Conservation (phyloP, 2,329 filamentous ascomycete genomes). For the Nemania sp. region DNA sequence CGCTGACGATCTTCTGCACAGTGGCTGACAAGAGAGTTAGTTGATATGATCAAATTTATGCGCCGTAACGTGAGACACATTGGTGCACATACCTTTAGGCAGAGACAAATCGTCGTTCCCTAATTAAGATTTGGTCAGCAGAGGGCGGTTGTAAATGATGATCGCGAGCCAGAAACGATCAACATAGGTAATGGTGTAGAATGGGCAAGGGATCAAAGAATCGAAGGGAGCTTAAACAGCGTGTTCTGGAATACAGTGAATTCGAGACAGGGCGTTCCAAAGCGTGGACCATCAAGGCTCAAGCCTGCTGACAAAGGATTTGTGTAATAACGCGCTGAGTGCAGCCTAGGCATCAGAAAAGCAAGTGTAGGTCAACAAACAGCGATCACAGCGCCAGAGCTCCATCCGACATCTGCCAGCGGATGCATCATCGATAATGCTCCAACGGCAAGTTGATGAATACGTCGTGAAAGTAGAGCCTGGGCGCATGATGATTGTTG, state of each 20-base stretch:
- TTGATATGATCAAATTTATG: background rate
- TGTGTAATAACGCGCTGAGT: background rate
- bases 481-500: background rate
- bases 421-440: too few relatives aligned
- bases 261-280: slow-evolving; percentile 12
- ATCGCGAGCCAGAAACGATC: background rate
- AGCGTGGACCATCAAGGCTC: background rate
- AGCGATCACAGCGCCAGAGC: background rate
- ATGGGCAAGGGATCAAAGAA: slow-evolving; percentile 10
- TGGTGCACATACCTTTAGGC: slow-evolving; percentile 61
- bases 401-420: background rate
- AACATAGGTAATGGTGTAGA: background rate
- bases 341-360: background rate
- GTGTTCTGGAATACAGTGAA: slow-evolving; percentile 21
- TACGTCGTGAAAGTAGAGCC: too few relatives aligned
- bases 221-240: slow-evolving; percentile 7
- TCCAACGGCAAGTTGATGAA: too few relatives aligned
- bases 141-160: background rate
- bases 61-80: background rate
- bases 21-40: slow-evolving; percentile 54
- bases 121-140: slow-evolving; percentile 36
- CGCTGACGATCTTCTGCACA: slow-evolving; percentile 85
- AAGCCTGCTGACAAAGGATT: slow-evolving; percentile 1
- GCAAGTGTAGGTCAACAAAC: background rate
- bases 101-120: slow-evolving; percentile 66